Percentiles rank a stretch among this genome's conserved stretches.
Conservation (phyloP, 176 grass and related monocot species). For the Thalia dealbata region DNA sequence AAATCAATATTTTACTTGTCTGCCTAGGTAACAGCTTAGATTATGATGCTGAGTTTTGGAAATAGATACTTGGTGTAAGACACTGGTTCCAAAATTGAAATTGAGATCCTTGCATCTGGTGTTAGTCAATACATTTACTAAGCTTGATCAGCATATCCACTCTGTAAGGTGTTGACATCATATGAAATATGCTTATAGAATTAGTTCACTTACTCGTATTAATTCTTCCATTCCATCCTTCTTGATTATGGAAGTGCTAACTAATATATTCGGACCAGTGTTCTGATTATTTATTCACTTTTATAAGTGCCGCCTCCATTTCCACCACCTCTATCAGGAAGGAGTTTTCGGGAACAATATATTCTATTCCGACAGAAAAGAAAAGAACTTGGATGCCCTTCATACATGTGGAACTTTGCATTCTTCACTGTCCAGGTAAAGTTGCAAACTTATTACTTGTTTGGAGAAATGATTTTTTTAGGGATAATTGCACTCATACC, state of each 20-base stretch:
- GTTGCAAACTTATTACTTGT: not conserved
- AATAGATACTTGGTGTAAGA: no score
- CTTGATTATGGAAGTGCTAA: not conserved
- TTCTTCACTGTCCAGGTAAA: conserved; percentile 75
- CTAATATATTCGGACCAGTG: conserved; percentile 3
- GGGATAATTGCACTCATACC: no score
- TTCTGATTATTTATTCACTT: conserved; percentile 43
- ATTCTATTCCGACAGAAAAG: conserved; percentile 54
- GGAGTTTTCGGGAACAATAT: conserved; percentile 45
- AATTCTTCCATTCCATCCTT: not conserved
- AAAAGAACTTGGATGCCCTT: conserved; percentile 65
- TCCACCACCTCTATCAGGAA: conserved; percentile 46
- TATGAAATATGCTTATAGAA: not conserved
- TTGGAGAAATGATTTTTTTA: no score
- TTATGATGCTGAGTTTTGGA: no score
- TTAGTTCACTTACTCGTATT: not conserved
- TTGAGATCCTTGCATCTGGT: no score
- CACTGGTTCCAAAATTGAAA: no score
- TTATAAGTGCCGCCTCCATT: conserved; percentile 77
- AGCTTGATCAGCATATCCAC: no score
- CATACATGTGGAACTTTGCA: conserved; percentile 81
- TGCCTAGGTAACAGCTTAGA: no score
- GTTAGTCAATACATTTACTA: no score
- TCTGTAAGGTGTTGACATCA: no score
- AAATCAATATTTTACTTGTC: no score